Evolutionary conservation across 495 filamentous ascomycete genomes (phyloP).

Genomic region (Bathelium albidoporum): DNA sequence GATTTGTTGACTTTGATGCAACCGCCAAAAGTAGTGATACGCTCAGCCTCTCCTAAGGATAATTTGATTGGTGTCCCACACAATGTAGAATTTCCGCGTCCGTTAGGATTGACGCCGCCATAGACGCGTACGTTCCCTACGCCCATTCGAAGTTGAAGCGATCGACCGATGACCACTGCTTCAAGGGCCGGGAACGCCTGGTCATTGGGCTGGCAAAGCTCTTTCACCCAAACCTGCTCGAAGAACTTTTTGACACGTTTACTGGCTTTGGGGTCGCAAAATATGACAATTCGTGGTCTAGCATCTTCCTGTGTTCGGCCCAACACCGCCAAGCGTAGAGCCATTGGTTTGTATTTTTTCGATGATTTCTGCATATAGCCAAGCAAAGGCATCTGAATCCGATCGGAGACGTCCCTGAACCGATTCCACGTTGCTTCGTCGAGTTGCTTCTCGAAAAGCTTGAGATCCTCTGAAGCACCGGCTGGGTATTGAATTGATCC

Average conservation of each 20-base stretch:
- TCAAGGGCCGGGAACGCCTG: constrained; percentile 13
- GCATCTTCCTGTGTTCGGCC: constrained; percentile 19
- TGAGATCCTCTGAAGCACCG: not conserved
- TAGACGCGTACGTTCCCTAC: not conserved
- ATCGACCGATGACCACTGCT: constrained; percentile 11
- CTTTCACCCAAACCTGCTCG: constrained; percentile 15
- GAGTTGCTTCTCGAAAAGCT: constrained; percentile 15
- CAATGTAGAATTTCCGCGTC: not conserved
- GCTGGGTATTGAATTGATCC: not conserved
- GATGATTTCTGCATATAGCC: constrained; percentile 9
- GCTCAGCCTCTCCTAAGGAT: not conserved
- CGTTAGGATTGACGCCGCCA: constrained; percentile 3
- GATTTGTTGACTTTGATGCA: constrained; percentile 15
- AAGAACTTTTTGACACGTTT: constrained; percentile 22
- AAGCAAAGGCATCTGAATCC: constrained; percentile 13
- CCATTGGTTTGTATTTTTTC: constrained; percentile 8
- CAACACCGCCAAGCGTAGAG: constrained; percentile 17
- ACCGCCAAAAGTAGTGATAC: constrained; percentile 17
- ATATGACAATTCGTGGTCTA: constrained; percentile 21
- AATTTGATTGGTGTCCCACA: constrained; percentile 6
- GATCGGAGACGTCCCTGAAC: constrained; percentile 21
- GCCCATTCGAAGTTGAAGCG: constrained; percentile 5
- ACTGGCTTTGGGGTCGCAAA: constrained; percentile 11
- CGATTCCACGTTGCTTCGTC: constrained; percentile 16
- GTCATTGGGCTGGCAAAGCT: constrained; percentile 15